Evolutionary conservation across 2,329 filamentous ascomycete species (phyloP).

Genomic region (Neofusicoccum sp.): DNA sequence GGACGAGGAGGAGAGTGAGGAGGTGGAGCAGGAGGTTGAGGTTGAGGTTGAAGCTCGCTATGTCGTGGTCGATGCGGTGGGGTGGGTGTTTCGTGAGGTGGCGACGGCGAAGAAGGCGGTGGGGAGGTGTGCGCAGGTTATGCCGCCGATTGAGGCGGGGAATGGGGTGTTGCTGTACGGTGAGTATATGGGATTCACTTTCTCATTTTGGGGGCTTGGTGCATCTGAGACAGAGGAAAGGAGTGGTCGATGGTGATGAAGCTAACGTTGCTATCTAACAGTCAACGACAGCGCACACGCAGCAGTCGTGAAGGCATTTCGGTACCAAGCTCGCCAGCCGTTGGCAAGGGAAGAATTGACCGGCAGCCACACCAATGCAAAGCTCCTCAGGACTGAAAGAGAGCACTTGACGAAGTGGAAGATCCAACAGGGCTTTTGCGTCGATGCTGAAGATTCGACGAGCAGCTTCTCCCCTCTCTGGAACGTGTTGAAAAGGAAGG

Average conservation of each 20-base stretch:
- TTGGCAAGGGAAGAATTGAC: not conserved
- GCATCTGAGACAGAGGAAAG: too few relatives aligned
- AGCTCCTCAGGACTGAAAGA: not conserved
- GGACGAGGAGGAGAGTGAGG: not conserved
- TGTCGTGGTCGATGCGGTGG: slow-evolving; percentile 1
- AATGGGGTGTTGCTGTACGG: slow-evolving; percentile 20
- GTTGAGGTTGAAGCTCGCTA: not conserved
- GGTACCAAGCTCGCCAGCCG: too few relatives aligned
- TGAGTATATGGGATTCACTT: not conserved
- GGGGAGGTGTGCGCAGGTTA: not conserved
- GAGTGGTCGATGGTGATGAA: too few relatives aligned
- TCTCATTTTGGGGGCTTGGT: too few relatives aligned
- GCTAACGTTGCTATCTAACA: not conserved
- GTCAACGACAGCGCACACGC: slow-evolving; percentile 4
- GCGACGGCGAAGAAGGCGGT: not conserved
- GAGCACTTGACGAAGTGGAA: not conserved
- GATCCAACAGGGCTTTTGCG: not conserved
- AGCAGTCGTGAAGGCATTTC: not conserved
- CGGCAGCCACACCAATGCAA: not conserved
- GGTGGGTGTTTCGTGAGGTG: slow-evolving; percentile 8
- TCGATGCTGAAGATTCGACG: not conserved
- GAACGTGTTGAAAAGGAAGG: not conserved
- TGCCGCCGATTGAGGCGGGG: slow-evolving; percentile 19
- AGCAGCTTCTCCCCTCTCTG: slow-evolving; percentile 12
- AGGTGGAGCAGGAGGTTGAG: not conserved